Percentiles rank a stretch among this genome's conserved stretches.
Conservation (phyloP, 768 basidiomycete genomes). For the Russula lepida region DNA sequence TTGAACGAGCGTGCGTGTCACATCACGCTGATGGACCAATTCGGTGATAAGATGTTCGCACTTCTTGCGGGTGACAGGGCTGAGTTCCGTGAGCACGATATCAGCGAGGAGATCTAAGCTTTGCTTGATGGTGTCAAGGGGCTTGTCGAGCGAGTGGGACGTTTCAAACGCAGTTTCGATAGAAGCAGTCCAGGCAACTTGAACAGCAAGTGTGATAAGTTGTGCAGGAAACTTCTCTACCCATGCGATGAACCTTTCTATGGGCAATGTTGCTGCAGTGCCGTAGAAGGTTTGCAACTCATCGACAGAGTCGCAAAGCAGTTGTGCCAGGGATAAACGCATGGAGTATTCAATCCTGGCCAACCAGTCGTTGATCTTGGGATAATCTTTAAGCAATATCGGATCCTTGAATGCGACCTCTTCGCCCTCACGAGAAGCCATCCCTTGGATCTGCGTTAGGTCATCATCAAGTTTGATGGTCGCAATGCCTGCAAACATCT, state of each 20-base stretch:
- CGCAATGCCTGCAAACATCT: constrained; percentile 99
- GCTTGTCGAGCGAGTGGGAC: constrained; percentile 45
- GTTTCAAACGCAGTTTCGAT: constrained; percentile 65
- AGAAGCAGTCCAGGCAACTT: constrained; percentile 87
- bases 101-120: constrained; percentile 94
- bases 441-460: constrained; percentile 79
- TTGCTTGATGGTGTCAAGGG: constrained; percentile 68
- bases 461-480: constrained; percentile 85
- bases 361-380: constrained; percentile 99
- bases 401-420: constrained; percentile 78
- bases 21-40: constrained; percentile 96
- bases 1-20: constrained; percentile 70
- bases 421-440: constrained; percentile 95
- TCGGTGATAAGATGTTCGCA: constrained; percentile 99
- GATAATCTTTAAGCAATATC: constrained; percentile 83
- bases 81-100: constrained; percentile 85
- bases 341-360: constrained; percentile 88
- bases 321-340: constrained; percentile 77
- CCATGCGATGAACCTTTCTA: constrained; percentile 76
- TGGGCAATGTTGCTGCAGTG: constrained; percentile 46
- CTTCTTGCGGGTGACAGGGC: constrained; percentile 88
- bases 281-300: constrained; percentile 81
- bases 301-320: constrained; percentile 69
- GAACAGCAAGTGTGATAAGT: constrained; percentile 89
- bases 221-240: constrained; percentile 94